phyloP scores from a whole-genome alignment of 2,329 filamentous ascomycete species.

The Hymenoscyphus occultus region DNA sequence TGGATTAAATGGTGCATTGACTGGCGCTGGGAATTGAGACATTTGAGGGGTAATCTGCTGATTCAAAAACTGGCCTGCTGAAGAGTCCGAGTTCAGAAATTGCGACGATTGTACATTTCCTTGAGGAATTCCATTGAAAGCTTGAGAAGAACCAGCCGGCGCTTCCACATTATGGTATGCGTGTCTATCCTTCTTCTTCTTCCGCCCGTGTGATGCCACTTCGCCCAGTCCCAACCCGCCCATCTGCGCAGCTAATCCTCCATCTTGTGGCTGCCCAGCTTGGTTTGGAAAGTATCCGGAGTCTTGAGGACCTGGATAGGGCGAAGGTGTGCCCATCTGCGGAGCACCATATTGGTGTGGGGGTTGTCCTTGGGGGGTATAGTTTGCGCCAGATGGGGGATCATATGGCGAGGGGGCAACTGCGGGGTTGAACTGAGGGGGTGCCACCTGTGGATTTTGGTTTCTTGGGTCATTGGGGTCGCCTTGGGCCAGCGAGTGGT shows the following conservation, averaged over 20 bases:
- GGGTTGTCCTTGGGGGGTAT: conserved; percentile 19
- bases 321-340: conserved; percentile 34
- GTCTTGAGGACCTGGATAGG: conserved; percentile 31
- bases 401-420: conserved; percentile 51
- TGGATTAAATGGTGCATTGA: conserved; percentile 50
- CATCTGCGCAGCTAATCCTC: conserved; percentile 68
- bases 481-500: conserved; percentile 55
- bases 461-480: conserved; percentile 52
- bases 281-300: conserved; percentile 32
- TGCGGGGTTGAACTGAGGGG: conserved; percentile 56
- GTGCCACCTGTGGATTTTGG: conserved; percentile 49
- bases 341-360: conserved; percentile 19
- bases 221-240: conserved; percentile 65
- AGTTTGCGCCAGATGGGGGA: conserved; percentile 20
- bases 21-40: conserved; percentile 62
- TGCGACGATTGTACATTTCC: conserved; percentile 52
- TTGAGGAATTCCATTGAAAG: conserved; percentile 66
- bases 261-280: conserved; percentile 42
- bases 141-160: conserved; percentile 61
- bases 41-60: conserved; percentile 43
- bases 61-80: conserved; percentile 45
- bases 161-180: conserved; percentile 85
- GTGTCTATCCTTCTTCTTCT: conserved; percentile 94
- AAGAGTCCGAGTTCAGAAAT: conserved; percentile 57
- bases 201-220: conserved; percentile 47